phyloP scores from a whole-genome alignment of 139 green algal species.

The Bryopsis sp. region DNA sequence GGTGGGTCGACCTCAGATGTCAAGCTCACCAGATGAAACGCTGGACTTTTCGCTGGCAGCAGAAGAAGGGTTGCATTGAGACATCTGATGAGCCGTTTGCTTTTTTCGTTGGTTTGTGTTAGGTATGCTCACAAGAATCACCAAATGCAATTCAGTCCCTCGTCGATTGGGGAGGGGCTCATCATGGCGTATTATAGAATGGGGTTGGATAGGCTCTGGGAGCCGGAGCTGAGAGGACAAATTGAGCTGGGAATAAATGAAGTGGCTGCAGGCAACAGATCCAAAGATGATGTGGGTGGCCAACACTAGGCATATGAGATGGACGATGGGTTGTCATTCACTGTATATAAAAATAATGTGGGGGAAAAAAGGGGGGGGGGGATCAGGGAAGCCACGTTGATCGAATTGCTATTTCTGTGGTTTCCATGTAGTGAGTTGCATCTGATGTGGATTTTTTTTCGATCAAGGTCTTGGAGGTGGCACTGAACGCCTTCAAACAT shows the following conservation, averaged over 20 bases:
- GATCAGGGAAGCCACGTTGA: too few relatives aligned
- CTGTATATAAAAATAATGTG: too few relatives aligned
- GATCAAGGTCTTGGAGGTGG: neutral
- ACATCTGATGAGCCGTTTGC: neutral
- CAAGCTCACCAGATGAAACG: conserved; percentile 6
- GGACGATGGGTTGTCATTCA: too few relatives aligned
- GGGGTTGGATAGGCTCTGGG: conserved; percentile 71
- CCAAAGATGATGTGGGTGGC: conserved; percentile 32
- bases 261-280: conserved; percentile 51
- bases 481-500: neutral
- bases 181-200: conserved; percentile 74
- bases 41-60: conserved; percentile 4
- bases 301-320: too few relatives aligned
- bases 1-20: too few relatives aligned
- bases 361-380: too few relatives aligned
- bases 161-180: conserved; percentile 72
- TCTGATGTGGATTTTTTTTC: neutral
- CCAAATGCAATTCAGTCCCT: conserved; percentile 63
- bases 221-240: conserved; percentile 64
- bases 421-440: neutral
- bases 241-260: conserved; percentile 79
- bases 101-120: conserved; percentile 9
- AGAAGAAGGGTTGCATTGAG: neutral
- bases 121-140: conserved; percentile 78
- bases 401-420: too few relatives aligned